A percentile compares a stretch with the other conserved stretches of the same genome.
These are phyloP conservation scores for Geotrichum klebahnii DNA, from an alignment of 1,139 yeast species.

Conservation along the genomic window DNA sequence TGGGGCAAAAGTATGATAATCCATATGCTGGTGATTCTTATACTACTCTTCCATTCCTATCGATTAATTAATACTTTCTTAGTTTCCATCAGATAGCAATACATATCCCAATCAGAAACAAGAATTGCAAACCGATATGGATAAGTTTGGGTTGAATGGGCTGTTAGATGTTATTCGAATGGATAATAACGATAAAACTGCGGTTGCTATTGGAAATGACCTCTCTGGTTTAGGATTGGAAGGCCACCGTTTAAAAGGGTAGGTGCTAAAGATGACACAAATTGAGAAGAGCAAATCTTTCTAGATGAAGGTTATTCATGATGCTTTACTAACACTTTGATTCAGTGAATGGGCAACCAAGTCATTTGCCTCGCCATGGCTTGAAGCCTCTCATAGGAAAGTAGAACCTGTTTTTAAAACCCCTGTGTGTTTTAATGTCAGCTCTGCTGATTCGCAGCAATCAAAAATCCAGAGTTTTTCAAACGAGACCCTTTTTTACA, in stretches of 20 bases:
- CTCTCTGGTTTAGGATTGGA: conserved; percentile 66
- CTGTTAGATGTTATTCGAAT: conserved; percentile 61
- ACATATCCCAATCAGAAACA: neutral
- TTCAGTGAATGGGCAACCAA: conserved; percentile 52
- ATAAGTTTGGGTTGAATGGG: conserved; percentile 67
- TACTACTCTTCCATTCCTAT: too few species aligned
- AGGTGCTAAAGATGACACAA: too few species aligned
- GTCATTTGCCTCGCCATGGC: conserved; percentile 90
- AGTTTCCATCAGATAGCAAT: neutral
- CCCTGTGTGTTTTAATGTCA: conserved; percentile 56
- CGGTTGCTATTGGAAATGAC: conserved; percentile 82
- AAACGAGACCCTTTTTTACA: conserved; percentile 89
- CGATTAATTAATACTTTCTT: too few species aligned
- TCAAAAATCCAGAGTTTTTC: conserved; percentile 70
- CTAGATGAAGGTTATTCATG: neutral
- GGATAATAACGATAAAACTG: conserved; percentile 62
- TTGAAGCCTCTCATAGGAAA: conserved; percentile 81
- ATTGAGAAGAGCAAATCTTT: conserved; percentile 34
- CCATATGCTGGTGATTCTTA: too few species aligned
- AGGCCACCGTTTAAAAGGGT: too few species aligned
- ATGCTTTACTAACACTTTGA: neutral
- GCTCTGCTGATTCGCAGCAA: conserved; percentile 56
- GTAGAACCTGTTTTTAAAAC: conserved; percentile 77
- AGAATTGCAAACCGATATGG: conserved; percentile 29
- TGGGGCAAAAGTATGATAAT: too few species aligned